A percentile compares a stretch with the other conserved stretches of the same genome.
Evolutionary conservation across 345 rosid species (phyloP).

Genomic region (Populus alba): DNA sequence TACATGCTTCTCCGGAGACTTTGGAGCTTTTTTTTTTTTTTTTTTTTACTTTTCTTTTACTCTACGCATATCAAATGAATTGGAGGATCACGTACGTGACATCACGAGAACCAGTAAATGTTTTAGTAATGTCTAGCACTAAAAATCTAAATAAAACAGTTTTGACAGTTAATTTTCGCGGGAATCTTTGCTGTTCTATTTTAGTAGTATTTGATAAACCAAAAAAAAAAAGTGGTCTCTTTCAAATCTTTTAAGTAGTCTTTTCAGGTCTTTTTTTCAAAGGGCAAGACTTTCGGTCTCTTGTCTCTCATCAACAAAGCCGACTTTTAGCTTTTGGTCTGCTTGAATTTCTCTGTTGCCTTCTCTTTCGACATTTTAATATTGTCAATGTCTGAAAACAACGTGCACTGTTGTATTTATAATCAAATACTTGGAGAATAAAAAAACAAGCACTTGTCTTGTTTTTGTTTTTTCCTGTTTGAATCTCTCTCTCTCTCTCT

Average conservation of each 20-base stretch:
- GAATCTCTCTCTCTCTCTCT: background rate
- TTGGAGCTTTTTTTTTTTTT: background rate
- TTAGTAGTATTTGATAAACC: background rate
- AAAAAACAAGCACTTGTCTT: background rate
- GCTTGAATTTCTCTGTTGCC: slow-evolving; percentile 24
- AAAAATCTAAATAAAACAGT: background rate
- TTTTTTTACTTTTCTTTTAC: too few relatives aligned
- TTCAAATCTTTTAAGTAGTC: background rate
- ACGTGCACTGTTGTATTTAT: slow-evolving; percentile 35
- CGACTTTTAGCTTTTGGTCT: slow-evolving; percentile 46
- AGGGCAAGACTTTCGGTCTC: slow-evolving; percentile 31
- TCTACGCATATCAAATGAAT: background rate
- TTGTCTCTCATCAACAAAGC: slow-evolving; percentile 33
- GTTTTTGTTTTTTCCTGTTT: slow-evolving; percentile 11
- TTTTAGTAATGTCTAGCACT: background rate
- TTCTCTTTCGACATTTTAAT: background rate
- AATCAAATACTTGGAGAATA: background rate
- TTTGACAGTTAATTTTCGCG: slow-evolving; percentile 18
- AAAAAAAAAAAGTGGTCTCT: background rate
- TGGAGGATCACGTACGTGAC: background rate
- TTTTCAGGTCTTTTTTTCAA: background rate
- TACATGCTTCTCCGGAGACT: background rate
- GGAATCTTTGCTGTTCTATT: slow-evolving; percentile 9
- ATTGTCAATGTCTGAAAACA: slow-evolving; percentile 21
- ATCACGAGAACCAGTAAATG: background rate